Evolutionary conservation across 176 grass and related monocot species (phyloP).

Genomic region (Luzula sylvatica): DNA sequence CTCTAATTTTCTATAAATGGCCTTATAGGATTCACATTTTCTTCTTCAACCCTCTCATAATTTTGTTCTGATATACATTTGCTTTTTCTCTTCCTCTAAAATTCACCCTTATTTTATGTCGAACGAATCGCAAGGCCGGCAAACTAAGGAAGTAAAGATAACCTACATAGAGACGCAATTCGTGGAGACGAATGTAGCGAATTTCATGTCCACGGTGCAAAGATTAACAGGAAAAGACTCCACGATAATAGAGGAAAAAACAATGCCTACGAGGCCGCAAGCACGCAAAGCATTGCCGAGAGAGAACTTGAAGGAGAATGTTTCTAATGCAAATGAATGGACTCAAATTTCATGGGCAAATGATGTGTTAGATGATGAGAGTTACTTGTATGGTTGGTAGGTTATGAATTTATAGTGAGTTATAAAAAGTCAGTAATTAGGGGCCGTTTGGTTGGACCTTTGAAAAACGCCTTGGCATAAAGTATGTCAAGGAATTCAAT

Average conservation of each 20-base stretch:
- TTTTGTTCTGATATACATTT: no score
- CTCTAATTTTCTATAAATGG: no score
- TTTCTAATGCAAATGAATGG: background rate
- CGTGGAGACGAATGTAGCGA: background rate
- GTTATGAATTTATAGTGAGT: conserved; percentile 4
- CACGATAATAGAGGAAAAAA: background rate
- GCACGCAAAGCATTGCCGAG: background rate
- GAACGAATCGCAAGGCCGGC: no score
- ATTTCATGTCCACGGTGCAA: conserved; percentile 7
- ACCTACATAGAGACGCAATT: background rate
- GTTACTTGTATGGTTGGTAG: background rate
- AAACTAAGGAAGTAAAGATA: background rate
- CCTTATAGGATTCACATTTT: no score
- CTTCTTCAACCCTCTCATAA: no score
- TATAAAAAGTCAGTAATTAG: background rate
- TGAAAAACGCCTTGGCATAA: no score
- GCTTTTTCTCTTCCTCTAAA: no score
- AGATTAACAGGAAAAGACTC: conserved; percentile 5
- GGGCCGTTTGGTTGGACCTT: background rate
- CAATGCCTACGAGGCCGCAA: background rate
- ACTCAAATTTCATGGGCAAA: background rate
- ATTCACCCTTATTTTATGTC: no score
- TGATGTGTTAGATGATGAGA: background rate
- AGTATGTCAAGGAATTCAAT: no score
- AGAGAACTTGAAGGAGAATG: background rate